Evolutionary conservation across 176 grass and related monocot species (phyloP), one percentile per base, ranked within the genome.

Genomic region (Chloris gayana): DNA sequence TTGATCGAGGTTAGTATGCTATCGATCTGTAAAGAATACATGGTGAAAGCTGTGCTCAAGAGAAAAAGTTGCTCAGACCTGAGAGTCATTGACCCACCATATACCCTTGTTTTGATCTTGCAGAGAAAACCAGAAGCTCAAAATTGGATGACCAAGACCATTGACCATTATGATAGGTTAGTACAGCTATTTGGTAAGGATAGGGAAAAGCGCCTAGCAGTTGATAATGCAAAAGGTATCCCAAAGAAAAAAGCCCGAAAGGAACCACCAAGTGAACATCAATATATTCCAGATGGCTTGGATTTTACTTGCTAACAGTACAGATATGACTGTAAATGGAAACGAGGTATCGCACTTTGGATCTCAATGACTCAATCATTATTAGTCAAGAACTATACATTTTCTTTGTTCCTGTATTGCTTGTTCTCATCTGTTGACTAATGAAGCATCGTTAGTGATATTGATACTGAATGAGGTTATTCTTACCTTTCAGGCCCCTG

Each of bases 111-210:
- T 69, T 79, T 84, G 53, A 75, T 84, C 27, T 84, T 82, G 81
- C 35, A 88, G 87, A 84, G 18, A 70, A 88, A 88, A 62, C 87
- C 87, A 0, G 87, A 84, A 80, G 87, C 87, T 44, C 80, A 79
- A 58, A 84, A 69, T 80, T 88, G 86, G 86, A 88, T 84, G 70
- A 75, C 25, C 13, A 88, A 88, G 81, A 84, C 86, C 5, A 88
- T 88, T 56, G 33, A 88, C 14, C 81, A 84, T 70, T 84, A 88
- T n/a, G 81, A 84, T 70, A 84, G 33, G 54, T 64, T 88, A 75
- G n/a, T 80, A 57, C 53, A 76, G 42, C 49, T 88, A 9, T 88
- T 75, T 75, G 76, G 87, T 74, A 88, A 84, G 53, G 76, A 84
- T 35, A 88, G 76, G 62, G 87, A 68, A 69, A 79, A 73, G 75